Base-by-base conservation (phyloP, 495 filamentous ascomycete genomes). In the Thozetella sp. region DNA sequence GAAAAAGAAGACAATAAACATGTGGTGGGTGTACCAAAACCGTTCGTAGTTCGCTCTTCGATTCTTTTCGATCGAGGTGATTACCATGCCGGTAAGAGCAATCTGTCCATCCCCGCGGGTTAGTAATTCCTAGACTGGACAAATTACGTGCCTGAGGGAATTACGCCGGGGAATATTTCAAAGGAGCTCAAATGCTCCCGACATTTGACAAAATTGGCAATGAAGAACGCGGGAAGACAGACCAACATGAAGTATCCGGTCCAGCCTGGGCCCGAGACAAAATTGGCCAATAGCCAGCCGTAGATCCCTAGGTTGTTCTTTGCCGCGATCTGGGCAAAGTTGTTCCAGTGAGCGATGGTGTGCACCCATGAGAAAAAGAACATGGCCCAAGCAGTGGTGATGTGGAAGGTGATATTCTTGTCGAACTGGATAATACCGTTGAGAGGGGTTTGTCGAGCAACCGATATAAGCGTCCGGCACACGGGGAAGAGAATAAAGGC, bases 331-430 rank as follows among this genome's bases (percentile, higher is more conserved):
- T 88, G 87, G 20, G 88, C 90, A 62, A 91, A 85, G 74, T 93
- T 92, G 77, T 90, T 88, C 86, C 88, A 91, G 72, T 93, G 90
- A 53, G 89, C 87, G 61, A 91, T 85, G 20, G 89, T 91, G 71
- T 93, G 90, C 1, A 92, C 83, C 85, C 86, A 91, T 19, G 88
- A 90, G 71, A 90, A 93, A 76, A 92, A 89, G 57, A 92, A 81
- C 67, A 93, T 90, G 22, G 88, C 89, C 88, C 90, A 93, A 2
- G 87, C 90, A 27, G 88, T 87, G 54, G 89, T 84, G 73, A 90
- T 90, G 72, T 93, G 90, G 76, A 93, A 91, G 37, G 88, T 88
- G 65, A 91, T 91, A 70, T 91, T 91, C 74, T 91, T 91, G 71
- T 91, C 87, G 75, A 92, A 90, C 63, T 89, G 89, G 55, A 93